These are phyloP conservation scores for Nitzschia palea DNA, from an alignment of 108 stramenopile species.

Conservation along the genomic window DNA sequence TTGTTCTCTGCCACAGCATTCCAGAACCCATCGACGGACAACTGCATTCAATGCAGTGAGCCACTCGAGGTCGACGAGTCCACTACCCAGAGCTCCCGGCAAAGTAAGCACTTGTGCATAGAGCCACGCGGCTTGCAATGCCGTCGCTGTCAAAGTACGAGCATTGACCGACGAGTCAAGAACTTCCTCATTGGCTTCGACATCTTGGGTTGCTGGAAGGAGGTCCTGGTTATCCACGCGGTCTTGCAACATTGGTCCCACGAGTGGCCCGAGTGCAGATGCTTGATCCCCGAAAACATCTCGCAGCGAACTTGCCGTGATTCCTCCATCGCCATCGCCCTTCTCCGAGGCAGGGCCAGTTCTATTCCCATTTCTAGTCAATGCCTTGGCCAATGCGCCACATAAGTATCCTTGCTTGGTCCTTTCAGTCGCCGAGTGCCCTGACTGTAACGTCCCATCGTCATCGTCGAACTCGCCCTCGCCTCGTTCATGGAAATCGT, in stretches of 20 bases:
- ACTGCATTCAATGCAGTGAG: conserved; percentile 56
- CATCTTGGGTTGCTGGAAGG: conserved; percentile 66
- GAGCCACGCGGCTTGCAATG: conserved; percentile 46
- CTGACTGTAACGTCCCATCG: background rate
- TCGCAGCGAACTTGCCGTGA: background rate
- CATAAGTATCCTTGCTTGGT: background rate
- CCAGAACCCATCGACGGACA: conserved; percentile 65
- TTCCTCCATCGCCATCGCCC: background rate
- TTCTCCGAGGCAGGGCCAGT: background rate
- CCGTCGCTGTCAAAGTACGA: conserved; percentile 46
- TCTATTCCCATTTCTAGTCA: background rate
- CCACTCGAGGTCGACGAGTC: conserved; percentile 63
- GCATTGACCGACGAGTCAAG: conserved; percentile 22
- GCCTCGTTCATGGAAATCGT: background rate
- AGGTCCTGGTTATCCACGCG: conserved; percentile 46
- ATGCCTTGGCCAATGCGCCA: background rate
- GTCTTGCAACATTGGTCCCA: conserved; percentile 40
- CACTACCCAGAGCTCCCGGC: conserved; percentile 68
- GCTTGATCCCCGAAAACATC: conserved; percentile 6
- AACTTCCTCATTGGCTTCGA: conserved; percentile 55
- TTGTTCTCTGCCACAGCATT: conserved; percentile 42
- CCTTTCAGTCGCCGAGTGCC: background rate
- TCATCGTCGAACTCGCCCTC: background rate
- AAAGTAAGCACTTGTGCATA: conserved; percentile 58
- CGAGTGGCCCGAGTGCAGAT: background rate